A percentile compares a stretch with the other conserved stretches of the same genome.
Conservation (phyloP, 2,329 filamentous ascomycete species). For the Coniochaeta sp. region DNA sequence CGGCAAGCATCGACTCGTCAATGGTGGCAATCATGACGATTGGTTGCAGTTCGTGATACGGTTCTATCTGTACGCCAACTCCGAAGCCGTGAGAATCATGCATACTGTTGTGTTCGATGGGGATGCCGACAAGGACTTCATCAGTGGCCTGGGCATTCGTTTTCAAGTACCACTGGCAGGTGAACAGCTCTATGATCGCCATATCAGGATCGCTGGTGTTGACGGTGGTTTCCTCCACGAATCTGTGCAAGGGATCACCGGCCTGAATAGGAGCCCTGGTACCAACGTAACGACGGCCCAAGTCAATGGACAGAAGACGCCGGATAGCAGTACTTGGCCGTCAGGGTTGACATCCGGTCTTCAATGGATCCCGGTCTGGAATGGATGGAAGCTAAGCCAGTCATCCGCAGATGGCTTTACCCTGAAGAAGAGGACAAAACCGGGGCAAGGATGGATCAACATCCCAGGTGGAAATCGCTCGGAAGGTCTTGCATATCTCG, state of each 20-base stretch:
- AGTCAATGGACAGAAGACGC: conserved; percentile 34
- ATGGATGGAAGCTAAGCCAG: background rate
- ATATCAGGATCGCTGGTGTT: conserved; percentile 47
- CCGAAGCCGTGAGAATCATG: conserved; percentile 44
- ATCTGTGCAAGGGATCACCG: conserved; percentile 52
- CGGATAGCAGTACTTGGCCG: conserved; percentile 38
- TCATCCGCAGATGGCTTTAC: background rate
- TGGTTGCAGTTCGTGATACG: conserved; percentile 48
- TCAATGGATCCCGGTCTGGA: conserved; percentile 15
- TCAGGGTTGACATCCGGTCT: conserved; percentile 34
- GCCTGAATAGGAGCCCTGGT: conserved; percentile 47
- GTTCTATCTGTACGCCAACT: conserved; percentile 52
- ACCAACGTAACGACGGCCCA: conserved; percentile 39
- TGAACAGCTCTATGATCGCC: conserved; percentile 49
- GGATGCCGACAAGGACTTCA: conserved; percentile 38
- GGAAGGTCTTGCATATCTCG: background rate
- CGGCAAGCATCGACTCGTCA: conserved; percentile 25
- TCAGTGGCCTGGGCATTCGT: conserved; percentile 44
- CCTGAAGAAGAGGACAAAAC: background rate
- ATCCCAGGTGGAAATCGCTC: background rate
- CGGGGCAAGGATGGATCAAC: background rate
- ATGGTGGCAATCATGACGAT: conserved; percentile 25
- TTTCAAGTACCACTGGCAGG: conserved; percentile 46
- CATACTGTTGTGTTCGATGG: conserved; percentile 51
- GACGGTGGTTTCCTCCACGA: conserved; percentile 49